Evolutionary conservation across 805 yeast species (phyloP).

Genomic region (Crinitomyces ghanaensis): DNA sequence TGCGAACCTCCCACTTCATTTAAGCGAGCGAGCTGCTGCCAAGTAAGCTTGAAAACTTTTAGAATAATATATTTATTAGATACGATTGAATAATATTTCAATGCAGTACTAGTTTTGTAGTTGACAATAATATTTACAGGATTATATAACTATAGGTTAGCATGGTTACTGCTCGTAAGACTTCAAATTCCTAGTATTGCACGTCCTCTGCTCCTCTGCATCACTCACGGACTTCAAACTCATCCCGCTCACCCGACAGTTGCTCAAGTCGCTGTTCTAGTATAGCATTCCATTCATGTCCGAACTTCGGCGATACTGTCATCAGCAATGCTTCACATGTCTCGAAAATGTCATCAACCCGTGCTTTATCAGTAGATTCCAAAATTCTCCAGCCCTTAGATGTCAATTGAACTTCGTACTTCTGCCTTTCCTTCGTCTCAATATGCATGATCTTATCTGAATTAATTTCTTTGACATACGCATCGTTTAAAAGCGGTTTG

Average conservation of each 20-base stretch:
- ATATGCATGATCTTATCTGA: conserved; percentile 4
- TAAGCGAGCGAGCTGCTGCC: conserved; percentile 9
- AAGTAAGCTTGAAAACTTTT: background rate
- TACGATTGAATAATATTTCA: background rate
- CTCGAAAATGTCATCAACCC: conserved; percentile 15
- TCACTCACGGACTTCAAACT: background rate
- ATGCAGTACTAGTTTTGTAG: too few species aligned
- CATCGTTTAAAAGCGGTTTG: conserved; percentile 3
- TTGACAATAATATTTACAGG: too few species aligned
- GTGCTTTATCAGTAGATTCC: background rate
- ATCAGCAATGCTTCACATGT: conserved; percentile 24
- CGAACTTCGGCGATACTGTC: conserved; percentile 19
- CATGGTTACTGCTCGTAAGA: too few species aligned
- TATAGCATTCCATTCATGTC: conserved; percentile 13
- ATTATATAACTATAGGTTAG: too few species aligned
- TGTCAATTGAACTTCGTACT: conserved; percentile 6
- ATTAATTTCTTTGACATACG: conserved; percentile 3
- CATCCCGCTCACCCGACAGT: background rate
- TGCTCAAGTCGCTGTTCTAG: conserved; percentile 8
- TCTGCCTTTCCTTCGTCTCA: conserved; percentile 13
- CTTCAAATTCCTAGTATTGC: too few species aligned
- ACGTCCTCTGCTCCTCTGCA: background rate
- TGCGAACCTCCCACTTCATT: conserved; percentile 11
- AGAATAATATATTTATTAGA: background rate
- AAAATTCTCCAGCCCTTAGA: conserved; percentile 14